Evolutionary conservation across 306 rosid species (phyloP).

Genomic region (Pyrus betulifolia): DNA sequence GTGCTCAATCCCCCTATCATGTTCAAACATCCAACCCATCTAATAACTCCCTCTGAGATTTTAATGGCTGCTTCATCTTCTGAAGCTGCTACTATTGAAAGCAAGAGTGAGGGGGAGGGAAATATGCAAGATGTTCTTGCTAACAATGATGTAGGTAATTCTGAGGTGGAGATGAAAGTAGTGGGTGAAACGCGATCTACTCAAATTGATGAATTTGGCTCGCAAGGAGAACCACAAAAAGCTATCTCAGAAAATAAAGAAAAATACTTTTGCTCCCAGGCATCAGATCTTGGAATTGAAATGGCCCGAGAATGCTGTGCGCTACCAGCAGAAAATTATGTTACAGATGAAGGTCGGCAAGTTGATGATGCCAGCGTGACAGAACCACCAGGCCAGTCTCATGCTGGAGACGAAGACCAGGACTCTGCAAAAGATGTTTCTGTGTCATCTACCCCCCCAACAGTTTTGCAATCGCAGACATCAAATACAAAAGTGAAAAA

Average conservation of each 20-base stretch:
- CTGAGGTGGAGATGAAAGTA: conserved; percentile 80
- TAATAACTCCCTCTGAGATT: conserved; percentile 83
- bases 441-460: conserved; percentile 38
- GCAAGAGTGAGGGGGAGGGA: conserved; percentile 59
- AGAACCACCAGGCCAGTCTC: conserved; percentile 39
- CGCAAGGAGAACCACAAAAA: conserved; percentile 48
- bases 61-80: conserved; percentile 67
- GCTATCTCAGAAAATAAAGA: conserved; percentile 50
- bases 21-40: conserved; percentile 91
- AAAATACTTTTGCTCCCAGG: conserved; percentile 81
- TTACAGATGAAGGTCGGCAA: conserved; percentile 42
- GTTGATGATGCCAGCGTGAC: conserved; percentile 31
- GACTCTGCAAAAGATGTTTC: conserved; percentile 49
- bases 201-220: conserved; percentile 50
- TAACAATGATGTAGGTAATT: conserved; percentile 45
- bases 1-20: conserved; percentile 48
- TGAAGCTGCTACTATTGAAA: conserved; percentile 45
- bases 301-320: conserved; percentile 79
- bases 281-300: conserved; percentile 93
- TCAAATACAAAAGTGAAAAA: conserved; percentile 65
- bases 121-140: conserved; percentile 62
- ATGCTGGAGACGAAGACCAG: conserved; percentile 49
- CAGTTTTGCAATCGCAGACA: conserved; percentile 31
- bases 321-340: conserved; percentile 50
- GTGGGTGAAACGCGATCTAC: conserved; percentile 67